These are phyloP conservation scores for Aspergillus vadensis DNA, from an alignment of 2,329 filamentous ascomycete species.

Conservation along the genomic window DNA sequence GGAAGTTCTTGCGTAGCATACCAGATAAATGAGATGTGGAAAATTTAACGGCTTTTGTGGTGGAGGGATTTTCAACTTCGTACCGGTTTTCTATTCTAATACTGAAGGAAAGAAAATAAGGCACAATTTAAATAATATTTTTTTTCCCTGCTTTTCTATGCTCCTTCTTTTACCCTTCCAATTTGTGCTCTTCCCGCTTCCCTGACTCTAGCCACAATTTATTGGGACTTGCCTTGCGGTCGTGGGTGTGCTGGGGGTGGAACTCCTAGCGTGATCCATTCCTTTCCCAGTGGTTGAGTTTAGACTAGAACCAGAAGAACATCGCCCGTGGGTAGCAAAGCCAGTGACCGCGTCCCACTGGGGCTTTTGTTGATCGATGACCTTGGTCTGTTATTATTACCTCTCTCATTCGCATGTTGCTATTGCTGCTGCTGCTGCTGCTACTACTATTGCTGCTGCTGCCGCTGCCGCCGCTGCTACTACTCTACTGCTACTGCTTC, in stretches of 20 bases:
- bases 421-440: constrained; percentile 25
- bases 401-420: not conserved
- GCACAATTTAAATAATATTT: not conserved
- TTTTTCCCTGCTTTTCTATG: not conserved
- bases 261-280: constrained; percentile 28
- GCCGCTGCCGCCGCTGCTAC: not conserved
- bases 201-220: not conserved
- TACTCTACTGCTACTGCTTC: constrained; percentile 12
- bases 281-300: constrained; percentile 18
- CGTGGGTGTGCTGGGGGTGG: constrained; percentile 17
- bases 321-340: constrained; percentile 17
- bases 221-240: constrained; percentile 12
- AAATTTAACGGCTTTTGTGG: not conserved
- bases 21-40: not conserved
- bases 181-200: not conserved
- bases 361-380: constrained; percentile 24
- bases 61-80: not conserved
- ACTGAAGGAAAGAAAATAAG: too few species aligned
- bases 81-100: not conserved
- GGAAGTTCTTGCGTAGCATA: not conserved
- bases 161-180: not conserved
- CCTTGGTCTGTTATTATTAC: constrained; percentile 20
- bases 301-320: constrained; percentile 21
- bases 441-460: constrained; percentile 12
- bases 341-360: constrained; percentile 22